phyloP scores from a whole-genome alignment of 176 grass and related monocot genomes.

The Eragrostis curvula region DNA sequence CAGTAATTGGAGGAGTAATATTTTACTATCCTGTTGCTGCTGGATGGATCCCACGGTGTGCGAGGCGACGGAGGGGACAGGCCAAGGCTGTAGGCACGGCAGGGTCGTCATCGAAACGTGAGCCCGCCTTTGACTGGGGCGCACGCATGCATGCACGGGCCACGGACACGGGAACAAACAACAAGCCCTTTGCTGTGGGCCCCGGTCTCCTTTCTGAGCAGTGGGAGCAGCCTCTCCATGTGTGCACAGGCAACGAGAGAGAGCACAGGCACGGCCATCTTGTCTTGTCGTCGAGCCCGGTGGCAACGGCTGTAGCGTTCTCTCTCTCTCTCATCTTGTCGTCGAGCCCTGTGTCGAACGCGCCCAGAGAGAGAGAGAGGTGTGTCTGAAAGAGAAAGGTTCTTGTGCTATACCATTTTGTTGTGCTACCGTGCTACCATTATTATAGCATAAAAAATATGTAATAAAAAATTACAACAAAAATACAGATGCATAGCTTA shows the following conservation, averaged over 20 bases:
- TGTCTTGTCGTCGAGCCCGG: too few species aligned
- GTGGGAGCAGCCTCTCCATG: background rate
- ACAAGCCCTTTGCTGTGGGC: background rate
- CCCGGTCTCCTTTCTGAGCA: background rate
- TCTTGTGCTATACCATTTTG: too few species aligned
- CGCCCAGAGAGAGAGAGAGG: background rate
- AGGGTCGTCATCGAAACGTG: background rate
- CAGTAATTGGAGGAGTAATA: too few species aligned
- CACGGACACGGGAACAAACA: too few species aligned
- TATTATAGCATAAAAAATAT: too few species aligned
- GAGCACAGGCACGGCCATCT: background rate
- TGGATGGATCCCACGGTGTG: too few species aligned
- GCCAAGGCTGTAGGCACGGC: background rate
- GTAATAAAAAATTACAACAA: too few species aligned
- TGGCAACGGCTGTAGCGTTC: background rate
- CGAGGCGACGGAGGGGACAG: background rate
- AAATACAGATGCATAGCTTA: too few species aligned
- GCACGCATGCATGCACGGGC: background rate
- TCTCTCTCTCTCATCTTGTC: constrained; percentile 4
- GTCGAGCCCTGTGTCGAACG: constrained; percentile 6
- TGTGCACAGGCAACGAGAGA: background rate
- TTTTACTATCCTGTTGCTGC: background rate
- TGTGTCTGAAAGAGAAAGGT: background rate
- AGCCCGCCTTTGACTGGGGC: constrained; percentile 34
- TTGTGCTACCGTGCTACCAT: too few species aligned